These are phyloP conservation scores for Pythium plurisporium DNA, from an alignment of 352 stramenopile species.

Conservation along the genomic window DNA sequence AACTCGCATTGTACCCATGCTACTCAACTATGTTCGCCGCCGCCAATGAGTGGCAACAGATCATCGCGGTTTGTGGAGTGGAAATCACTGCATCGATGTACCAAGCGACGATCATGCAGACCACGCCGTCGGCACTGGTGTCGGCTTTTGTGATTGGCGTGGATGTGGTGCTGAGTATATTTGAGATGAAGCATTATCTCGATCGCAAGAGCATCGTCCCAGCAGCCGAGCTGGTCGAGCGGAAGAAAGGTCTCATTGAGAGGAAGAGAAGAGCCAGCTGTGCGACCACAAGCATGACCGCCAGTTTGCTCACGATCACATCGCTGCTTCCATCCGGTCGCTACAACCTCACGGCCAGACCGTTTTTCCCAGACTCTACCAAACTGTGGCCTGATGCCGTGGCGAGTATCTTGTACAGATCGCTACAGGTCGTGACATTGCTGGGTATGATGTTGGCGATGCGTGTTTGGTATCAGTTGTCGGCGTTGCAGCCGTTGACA, in stretches of 20 bases:
- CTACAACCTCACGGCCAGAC: background rate
- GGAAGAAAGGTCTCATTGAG: background rate
- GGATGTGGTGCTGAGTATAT: background rate
- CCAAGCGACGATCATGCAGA: background rate
- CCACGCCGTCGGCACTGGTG: background rate
- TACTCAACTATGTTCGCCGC: background rate
- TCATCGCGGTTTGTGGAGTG: background rate
- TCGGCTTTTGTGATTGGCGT: background rate
- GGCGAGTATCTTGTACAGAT: background rate
- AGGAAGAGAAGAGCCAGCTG: background rate
- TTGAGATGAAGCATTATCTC: background rate
- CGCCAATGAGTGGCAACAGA: background rate
- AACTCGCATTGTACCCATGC: background rate
- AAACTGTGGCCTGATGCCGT: background rate
- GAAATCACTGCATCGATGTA: background rate
- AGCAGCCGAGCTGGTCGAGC: background rate
- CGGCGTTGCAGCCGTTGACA: background rate
- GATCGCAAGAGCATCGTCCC: background rate
- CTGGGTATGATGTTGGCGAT: background rate
- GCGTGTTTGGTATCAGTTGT: background rate
- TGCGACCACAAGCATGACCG: constrained; percentile 5
- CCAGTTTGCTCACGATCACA: background rate
- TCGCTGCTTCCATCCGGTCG: constrained; percentile 6
- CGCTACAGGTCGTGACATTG: background rate
- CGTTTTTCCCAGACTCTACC: background rate